Base-by-base conservation (phyloP, 805 yeast genomes). In the Yamadazyma laniorum region DNA sequence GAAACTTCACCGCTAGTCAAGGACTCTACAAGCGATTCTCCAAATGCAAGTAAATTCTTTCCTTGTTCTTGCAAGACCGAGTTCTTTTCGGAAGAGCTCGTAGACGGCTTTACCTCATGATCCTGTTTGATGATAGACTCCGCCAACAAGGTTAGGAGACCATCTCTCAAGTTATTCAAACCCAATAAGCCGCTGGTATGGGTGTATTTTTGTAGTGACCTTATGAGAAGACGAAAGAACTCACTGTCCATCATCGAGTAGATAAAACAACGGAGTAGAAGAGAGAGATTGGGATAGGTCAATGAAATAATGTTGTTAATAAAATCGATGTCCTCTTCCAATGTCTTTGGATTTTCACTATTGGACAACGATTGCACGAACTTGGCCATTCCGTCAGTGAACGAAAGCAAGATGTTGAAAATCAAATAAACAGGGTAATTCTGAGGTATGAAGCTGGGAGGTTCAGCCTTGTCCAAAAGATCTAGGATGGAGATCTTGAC, bases 111-210 rank as follows among this genome's bases (percentile, higher is more conserved):
- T 12, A n/a, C 4, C 6, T 29, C 29, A 6, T 11, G 15, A 7
- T 29, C 34, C 22, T 50, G 50, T 21, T 43, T 39, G 7, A 53
- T 50, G 11, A 58, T 55, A 4, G 59, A 56, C 15, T 45, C 51
- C 0, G 70, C 53, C 15, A 67, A 43, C 18, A 63, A 44, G 23
- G 36, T 28, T 11, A 68, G 47, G 13, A 65, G 44, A 0, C 77
- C 74, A 50, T 87, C 85, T 34, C 95, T 65, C 16, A 82, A 66
- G 0, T 63, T 65, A 1, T 58, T 52, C 9, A 84, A 54, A 0
- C 79, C 80, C n/a, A 89, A 58, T 12, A 87, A 63, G 0, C 97
- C 97, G 0, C 90, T 74, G 0, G 90, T 79, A 55, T 88, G 96
- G 5, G 95, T 79, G 34, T 86, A 68, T 45, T 82, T 81, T 56